phyloP scores from a whole-genome alignment of 1,139 yeast species.

The Scheffersomyces illinoinensis region DNA sequence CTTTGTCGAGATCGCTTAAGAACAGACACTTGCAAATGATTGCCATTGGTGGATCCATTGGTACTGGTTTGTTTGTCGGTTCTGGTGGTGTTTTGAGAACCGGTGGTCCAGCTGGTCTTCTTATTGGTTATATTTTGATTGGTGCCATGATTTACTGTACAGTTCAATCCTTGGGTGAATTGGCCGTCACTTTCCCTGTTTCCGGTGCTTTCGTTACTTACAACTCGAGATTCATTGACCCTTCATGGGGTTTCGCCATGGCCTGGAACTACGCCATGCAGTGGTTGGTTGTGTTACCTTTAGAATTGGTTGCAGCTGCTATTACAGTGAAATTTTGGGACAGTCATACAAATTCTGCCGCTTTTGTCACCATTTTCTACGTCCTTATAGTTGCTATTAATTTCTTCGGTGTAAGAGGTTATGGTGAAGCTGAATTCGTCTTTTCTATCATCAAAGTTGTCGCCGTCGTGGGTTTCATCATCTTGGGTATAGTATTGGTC shows the following conservation, averaged over 20 bases:
- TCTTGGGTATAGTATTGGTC: slow-evolving; percentile 40
- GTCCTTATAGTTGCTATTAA: slow-evolving; percentile 35
- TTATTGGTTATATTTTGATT: slow-evolving; percentile 67
- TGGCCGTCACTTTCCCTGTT: slow-evolving; percentile 77
- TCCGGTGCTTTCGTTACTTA: slow-evolving; percentile 79
- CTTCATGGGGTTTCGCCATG: slow-evolving; percentile 76
- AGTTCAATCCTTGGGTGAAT: slow-evolving; percentile 83
- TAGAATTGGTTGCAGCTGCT: slow-evolving; percentile 68
- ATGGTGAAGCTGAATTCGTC: slow-evolving; percentile 46
- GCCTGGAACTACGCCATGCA: slow-evolving; percentile 82
- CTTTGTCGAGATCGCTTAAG: slow-evolving; percentile 64
- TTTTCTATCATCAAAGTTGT: slow-evolving; percentile 38
- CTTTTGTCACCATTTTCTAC: slow-evolving; percentile 41
- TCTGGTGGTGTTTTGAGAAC: slow-evolving; percentile 63
- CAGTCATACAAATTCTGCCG: slow-evolving; percentile 32
- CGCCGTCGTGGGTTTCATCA: slow-evolving; percentile 40
- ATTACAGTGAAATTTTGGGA: slow-evolving; percentile 40
- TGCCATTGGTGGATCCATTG: slow-evolving; percentile 87
- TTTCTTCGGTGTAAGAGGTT: slow-evolving; percentile 42
- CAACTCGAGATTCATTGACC: slow-evolving; percentile 68
- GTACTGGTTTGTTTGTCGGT: slow-evolving; percentile 80
- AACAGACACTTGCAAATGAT: slow-evolving; percentile 75
- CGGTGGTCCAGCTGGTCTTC: slow-evolving; percentile 82
- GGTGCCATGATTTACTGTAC: slow-evolving; percentile 73
- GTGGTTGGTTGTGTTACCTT: slow-evolving; percentile 76